These are phyloP conservation scores for Aquilaria sinensis DNA, from an alignment of 345 rosid genomes.

Conservation along the genomic window DNA sequence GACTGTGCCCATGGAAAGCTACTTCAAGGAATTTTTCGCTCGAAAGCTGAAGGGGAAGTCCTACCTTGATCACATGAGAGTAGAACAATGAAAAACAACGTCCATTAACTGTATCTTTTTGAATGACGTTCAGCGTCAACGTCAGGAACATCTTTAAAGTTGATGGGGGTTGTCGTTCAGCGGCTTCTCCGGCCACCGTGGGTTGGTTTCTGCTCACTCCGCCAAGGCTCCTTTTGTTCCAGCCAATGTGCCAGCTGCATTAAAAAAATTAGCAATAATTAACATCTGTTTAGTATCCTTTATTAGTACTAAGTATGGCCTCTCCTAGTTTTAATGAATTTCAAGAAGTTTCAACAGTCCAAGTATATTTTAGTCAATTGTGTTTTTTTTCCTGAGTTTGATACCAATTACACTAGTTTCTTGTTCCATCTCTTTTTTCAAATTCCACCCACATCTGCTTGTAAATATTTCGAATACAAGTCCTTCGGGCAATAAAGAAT, in stretches of 20 bases:
- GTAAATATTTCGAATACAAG: no score
- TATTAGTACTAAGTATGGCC: no score
- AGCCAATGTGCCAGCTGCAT: constrained; percentile 18
- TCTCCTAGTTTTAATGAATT: no score
- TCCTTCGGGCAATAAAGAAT: no score
- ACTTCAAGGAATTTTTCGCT: constrained; percentile 15
- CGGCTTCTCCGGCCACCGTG: constrained; percentile 15
- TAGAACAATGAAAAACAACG: not conserved
- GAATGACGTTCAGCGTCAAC: constrained; percentile 15
- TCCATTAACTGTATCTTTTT: not conserved
- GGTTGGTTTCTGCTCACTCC: constrained; percentile 13
- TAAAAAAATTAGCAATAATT: no score
- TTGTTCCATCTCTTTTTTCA: no score
- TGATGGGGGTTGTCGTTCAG: constrained; percentile 20
- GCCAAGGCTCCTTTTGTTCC: constrained; percentile 1
- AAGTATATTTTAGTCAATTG: no score
- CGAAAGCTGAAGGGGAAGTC: constrained; percentile 23
- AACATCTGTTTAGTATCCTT: no score
- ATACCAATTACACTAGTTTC: no score
- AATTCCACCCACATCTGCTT: no score
- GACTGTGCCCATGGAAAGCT: constrained; percentile 11
- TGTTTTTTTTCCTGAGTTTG: no score
- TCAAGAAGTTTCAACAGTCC: constrained; percentile 17
- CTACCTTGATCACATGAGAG: constrained; percentile 21
- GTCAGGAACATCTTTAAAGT: constrained; percentile 2